Base-by-base conservation (phyloP, 305 asterid genomes). In the Nicotiana rustica region DNA sequence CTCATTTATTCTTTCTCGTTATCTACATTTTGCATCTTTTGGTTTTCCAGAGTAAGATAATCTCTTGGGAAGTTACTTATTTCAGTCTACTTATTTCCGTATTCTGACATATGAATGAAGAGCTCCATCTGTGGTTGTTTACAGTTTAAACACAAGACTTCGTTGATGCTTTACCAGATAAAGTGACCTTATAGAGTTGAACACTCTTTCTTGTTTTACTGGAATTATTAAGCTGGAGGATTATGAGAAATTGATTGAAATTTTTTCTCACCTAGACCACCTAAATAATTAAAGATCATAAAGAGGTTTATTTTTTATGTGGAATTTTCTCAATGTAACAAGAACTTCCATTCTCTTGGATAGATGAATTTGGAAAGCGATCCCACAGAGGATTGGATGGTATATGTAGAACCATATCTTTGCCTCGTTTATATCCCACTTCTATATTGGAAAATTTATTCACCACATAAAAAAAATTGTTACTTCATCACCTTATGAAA, bases 191-290 rank as follows among this genome's bases (percentile, higher is more conserved):
- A 73, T n/a, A 10, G 4, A 21, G 25, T 73, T 21, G 41, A 73
- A 73, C 60, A 25, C 13, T 47, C 56, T 49, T 49, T 49, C 57
- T 71, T 44, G 79, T 71, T 49, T 73, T 49, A 21, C 64, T 73
- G 49, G 64, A 49, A 15, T 47, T 19, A 25, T 5, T 21, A 6
- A 49, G 64, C 15, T 49, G 7, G 10, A 25, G 15, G 79, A 49
- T 49, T 14, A 49, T 21, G 79, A 73, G 62, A 47, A 73, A 21
- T 73, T 49, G 64, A 73, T 25, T 21, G 64, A 49, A 25, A 21
- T 19, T 18, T 19, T 31, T 73, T 17, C 4, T 12, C 14, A 73
- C 41, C 41, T 25, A 73, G 14, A 21, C 52, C 21, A 47, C 62
- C 60, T 71, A 19, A 44, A 71, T 35, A 44, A 19, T 44, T 44